Conservation (phyloP, 148 eudicot species). For the Hydrangea macrophylla region DNA sequence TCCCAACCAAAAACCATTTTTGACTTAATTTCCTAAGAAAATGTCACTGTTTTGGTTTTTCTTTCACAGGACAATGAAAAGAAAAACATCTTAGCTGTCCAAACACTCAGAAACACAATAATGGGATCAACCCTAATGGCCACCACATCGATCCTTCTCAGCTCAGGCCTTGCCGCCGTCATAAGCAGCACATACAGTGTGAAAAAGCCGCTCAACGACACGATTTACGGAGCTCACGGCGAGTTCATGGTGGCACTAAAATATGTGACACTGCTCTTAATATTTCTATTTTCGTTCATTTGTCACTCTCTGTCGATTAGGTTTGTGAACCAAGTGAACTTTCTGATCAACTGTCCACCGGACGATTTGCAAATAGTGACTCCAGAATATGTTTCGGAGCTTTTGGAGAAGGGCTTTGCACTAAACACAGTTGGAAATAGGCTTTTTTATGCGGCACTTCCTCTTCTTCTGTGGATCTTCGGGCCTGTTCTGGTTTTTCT, state of each 20-base stretch:
- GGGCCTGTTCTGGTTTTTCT: slow-evolving; percentile 68
- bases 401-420: slow-evolving; percentile 47
- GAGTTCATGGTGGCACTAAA: slow-evolving; percentile 89
- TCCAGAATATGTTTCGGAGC: slow-evolving; percentile 39
- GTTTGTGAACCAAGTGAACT: slow-evolving; percentile 80
- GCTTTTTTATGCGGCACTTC: slow-evolving; percentile 49
- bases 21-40: no score
- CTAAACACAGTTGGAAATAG: slow-evolving; percentile 59
- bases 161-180: slow-evolving; percentile 81
- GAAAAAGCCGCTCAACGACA: slow-evolving; percentile 75
- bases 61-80: slow-evolving; percentile 81
- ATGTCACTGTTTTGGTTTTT: not conserved
- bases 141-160: slow-evolving; percentile 87
- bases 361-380: slow-evolving; percentile 15
- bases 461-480: slow-evolving; percentile 64
- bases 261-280: slow-evolving; percentile 67
- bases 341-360: slow-evolving; percentile 58
- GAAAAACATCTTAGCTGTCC: slow-evolving; percentile 92
- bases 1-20: not conserved
- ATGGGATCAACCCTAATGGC: slow-evolving; percentile 99
- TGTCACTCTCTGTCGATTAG: slow-evolving; percentile 85
- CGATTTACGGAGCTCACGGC: slow-evolving; percentile 81
- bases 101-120: slow-evolving; percentile 83
- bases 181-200: slow-evolving; percentile 90
- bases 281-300: slow-evolving; percentile 72